Conservation (phyloP, 106 monocot species). For the Dendrobium nobile region DNA sequence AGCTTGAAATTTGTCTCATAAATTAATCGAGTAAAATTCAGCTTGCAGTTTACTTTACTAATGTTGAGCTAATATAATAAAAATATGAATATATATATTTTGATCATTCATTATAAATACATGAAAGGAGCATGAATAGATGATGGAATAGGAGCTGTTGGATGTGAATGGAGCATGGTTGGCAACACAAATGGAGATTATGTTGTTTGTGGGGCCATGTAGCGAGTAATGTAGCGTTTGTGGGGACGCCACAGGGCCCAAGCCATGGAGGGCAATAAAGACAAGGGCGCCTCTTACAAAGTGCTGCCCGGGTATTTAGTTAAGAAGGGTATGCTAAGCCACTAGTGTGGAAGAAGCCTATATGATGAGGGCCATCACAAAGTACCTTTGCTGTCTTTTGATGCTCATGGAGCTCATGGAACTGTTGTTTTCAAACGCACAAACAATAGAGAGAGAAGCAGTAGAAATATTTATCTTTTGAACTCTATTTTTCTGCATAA, state of each 20-base stretch:
- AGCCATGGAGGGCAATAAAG: conserved; percentile 33
- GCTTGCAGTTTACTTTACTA: neutral
- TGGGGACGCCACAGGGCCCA: neutral
- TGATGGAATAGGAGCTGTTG: neutral
- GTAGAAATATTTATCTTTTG: neutral
- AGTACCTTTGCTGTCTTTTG: neutral
- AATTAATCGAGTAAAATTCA: neutral
- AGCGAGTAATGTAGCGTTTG: neutral
- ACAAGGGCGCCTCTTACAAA: conserved; percentile 84
- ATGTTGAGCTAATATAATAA: neutral
- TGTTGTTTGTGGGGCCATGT: neutral
- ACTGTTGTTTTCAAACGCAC: neutral
- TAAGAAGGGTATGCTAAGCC: conserved; percentile 40
- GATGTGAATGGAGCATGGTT: neutral
- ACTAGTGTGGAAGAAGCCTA: neutral
- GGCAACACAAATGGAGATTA: neutral
- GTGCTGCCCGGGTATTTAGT: conserved; percentile 62
- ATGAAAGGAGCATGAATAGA: neutral
- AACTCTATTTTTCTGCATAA: neutral
- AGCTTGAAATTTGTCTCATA: neutral
- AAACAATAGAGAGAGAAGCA: neutral
- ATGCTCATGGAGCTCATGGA: neutral
- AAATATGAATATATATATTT: too few species aligned
- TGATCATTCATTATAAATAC: too few species aligned
- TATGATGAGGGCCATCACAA: neutral